Percentiles rank a stretch among this genome's conserved stretches.
phyloP scores from a whole-genome alignment of 352 stramenopile species.

The Globisporangium abappressorium region DNA sequence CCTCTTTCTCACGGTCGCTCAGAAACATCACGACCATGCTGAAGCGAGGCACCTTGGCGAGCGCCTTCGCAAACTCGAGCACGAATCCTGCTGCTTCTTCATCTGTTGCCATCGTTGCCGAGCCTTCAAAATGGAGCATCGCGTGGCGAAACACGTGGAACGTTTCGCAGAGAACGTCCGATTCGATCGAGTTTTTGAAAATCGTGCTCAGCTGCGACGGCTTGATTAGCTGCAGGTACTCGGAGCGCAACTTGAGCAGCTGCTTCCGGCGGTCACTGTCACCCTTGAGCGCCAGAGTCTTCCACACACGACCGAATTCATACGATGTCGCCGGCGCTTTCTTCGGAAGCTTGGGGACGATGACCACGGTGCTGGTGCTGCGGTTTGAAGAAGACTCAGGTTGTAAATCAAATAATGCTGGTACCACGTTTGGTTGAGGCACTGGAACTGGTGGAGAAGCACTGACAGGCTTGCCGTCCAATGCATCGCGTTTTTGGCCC shows the following conservation, averaged over 20 bases:
- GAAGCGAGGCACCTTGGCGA: slow-evolving; percentile 65
- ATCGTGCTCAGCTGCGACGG: slow-evolving; percentile 34
- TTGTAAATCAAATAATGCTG: not conserved
- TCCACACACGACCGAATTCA: slow-evolving; percentile 81
- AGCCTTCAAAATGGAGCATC: slow-evolving; percentile 8
- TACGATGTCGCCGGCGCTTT: slow-evolving; percentile 70
- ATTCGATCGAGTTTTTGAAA: slow-evolving; percentile 77
- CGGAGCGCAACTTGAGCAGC: slow-evolving; percentile 36
- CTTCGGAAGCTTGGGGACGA: slow-evolving; percentile 55
- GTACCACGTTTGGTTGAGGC: not conserved
- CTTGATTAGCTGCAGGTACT: slow-evolving; percentile 49
- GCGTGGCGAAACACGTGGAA: slow-evolving; percentile 41
- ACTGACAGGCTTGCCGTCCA: slow-evolving; percentile 1
- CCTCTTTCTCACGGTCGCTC: slow-evolving; percentile 53
- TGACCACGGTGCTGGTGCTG: not conserved
- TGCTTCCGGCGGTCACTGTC: slow-evolving; percentile 24
- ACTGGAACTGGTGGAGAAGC: not conserved
- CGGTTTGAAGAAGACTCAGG: not conserved
- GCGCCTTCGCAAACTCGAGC: slow-evolving; percentile 31
- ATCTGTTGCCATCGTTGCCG: not conserved
- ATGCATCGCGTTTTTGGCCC: not conserved
- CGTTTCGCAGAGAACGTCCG: slow-evolving; percentile 72
- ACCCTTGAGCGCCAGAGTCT: slow-evolving; percentile 51
- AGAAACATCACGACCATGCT: slow-evolving; percentile 81
- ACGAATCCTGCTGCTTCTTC: slow-evolving; percentile 20